Conservation (phyloP, 164 flowering plant genomes). For the Umbellularia californica region DNA sequence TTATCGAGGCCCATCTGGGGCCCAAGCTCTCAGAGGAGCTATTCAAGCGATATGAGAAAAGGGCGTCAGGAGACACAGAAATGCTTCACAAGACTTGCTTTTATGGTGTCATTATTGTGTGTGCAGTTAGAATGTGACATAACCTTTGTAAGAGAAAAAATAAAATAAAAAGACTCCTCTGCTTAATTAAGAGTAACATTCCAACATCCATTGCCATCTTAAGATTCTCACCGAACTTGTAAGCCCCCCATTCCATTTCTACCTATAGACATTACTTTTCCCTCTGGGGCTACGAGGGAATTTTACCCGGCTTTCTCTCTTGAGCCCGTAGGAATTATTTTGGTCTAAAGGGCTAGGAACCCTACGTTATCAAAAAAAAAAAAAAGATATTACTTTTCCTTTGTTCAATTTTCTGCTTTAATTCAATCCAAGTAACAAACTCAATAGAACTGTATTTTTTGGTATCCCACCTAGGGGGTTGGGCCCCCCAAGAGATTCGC, state of each 20-base stretch:
- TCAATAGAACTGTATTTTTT: neutral
- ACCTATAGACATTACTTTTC: neutral
- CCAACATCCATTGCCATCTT: neutral
- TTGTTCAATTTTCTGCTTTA: neutral
- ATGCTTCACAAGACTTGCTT: slow-evolving; percentile 37
- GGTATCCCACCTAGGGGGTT: too few species aligned
- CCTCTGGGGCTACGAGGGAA: too few species aligned
- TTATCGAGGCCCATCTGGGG: slow-evolving; percentile 41
- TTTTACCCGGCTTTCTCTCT: too few species aligned
- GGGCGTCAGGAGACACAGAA: slow-evolving; percentile 29
- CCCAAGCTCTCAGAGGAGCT: slow-evolving; percentile 28
- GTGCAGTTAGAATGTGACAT: slow-evolving; percentile 21
- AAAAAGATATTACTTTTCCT: too few species aligned
- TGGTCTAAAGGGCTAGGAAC: too few species aligned
- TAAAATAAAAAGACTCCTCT: neutral
- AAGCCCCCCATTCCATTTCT: neutral
- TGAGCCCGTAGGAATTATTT: too few species aligned
- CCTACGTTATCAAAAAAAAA: too few species aligned
- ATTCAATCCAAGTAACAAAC: too few species aligned
- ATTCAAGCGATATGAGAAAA: slow-evolving; percentile 30
- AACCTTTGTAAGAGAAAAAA: neutral
- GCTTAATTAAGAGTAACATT: neutral
- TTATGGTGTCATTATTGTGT: slow-evolving; percentile 37
- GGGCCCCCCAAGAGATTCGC: too few species aligned
- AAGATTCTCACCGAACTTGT: neutral